Evolutionary conservation across 495 filamentous ascomycete genomes (phyloP), one percentile per base, ranked within the genome.

Genomic region (Clohesyomyces aquaticus): DNA sequence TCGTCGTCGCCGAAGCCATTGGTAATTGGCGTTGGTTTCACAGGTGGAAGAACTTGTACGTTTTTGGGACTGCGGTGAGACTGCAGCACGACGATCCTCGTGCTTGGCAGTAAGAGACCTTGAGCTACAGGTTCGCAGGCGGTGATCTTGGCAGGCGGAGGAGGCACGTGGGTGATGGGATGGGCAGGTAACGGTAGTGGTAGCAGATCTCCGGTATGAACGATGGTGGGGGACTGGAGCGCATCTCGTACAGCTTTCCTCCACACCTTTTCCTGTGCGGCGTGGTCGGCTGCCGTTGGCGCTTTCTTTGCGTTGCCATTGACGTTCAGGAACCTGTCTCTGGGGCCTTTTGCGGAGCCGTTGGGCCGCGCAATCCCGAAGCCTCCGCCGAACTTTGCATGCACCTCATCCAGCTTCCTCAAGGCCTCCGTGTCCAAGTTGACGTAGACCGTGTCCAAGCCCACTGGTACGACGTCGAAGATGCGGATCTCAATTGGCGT

Each of bases 121-220:
- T 98, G 94, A 1, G 89, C 85, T 9, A 98, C 90, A 10, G 86
- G 86, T 69, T 88, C 86, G 70, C 86, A 88, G 27, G 83, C 81
- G 23, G 81, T 82, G 57, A 86, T 83, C 60, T 78, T 83, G 27
- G 81, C 87, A 2, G 90, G 91, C n/a, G 88, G 89, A 18, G 90
- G 83, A 4, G 88, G 85, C 14, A 87, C 88, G 77, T 92, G 92
- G 35, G 90, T 97, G 65, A 94, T 91, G 10, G 91, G 89, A 76
- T 96, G 91, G n/a, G 89, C 82, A 18, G 89, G 88, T 19, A 96
- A 76, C 4, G 90, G 90, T 41, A 98, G 78, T 0, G 90, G 88
- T 59, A 98, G 83, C 43, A 92, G 75, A 71, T 98, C 94, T 1
- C 90, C 91, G 14, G 85, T 81, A 71, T 95, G 94, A 12, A 96